phyloP scores from a whole-genome alignment of 306 rosid genomes.

The Vigna trinervia region DNA sequence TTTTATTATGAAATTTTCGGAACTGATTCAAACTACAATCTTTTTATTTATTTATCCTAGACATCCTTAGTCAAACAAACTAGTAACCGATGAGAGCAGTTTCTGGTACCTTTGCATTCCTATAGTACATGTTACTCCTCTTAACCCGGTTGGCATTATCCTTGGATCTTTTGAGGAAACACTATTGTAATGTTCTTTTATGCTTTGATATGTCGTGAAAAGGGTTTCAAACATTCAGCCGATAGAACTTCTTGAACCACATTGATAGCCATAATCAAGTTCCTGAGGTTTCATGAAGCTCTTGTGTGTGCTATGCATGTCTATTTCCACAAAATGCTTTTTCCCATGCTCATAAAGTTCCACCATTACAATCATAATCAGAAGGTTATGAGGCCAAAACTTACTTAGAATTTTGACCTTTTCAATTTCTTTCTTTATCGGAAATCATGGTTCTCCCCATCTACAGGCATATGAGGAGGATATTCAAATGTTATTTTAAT shows the following conservation, averaged over 20 bases:
- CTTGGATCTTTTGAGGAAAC: neutral
- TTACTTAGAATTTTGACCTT: neutral
- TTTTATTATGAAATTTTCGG: neutral
- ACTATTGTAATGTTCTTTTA: neutral
- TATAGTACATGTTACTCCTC: neutral
- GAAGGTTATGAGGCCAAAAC: slow-evolving; percentile 1
- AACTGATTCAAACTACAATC: neutral
- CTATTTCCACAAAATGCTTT: slow-evolving; percentile 7
- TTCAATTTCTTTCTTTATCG: neutral
- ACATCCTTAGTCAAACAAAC: neutral
- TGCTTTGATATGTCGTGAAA: neutral
- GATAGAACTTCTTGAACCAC: slow-evolving; percentile 18
- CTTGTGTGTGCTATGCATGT: neutral
- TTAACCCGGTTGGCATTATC: neutral
- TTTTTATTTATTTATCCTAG: neutral
- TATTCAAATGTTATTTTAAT: neutral
- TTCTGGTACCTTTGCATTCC: neutral
- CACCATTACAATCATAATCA: neutral
- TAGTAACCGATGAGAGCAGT: too few species aligned
- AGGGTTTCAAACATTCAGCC: neutral
- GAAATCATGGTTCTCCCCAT: slow-evolving; percentile 1
- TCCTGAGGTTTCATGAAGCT: neutral
- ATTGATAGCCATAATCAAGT: neutral
- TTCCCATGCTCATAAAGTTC: neutral
- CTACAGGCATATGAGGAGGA: neutral